A percentile compares a stretch with the other conserved stretches of the same genome.
phyloP scores from a whole-genome alignment of 2,329 filamentous ascomycete genomes.

The Massarina eburnea region DNA sequence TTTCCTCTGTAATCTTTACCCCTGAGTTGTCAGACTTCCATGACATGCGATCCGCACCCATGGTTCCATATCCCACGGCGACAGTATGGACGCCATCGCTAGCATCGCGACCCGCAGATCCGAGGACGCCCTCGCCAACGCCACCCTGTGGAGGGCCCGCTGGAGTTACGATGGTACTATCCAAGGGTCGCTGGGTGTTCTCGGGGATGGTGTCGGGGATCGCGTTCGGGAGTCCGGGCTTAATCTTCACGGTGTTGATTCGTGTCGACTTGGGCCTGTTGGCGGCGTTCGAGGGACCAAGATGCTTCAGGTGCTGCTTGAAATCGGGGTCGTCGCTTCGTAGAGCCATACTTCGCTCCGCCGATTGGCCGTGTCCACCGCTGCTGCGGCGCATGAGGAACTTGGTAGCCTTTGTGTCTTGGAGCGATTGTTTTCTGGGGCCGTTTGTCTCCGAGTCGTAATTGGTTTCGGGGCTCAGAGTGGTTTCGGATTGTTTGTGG shows the following conservation, averaged over 20 bases:
- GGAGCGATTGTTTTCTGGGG: conserved; percentile 33
- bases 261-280: conserved; percentile 62
- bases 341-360: conserved; percentile 42
- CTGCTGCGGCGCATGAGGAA: conserved; percentile 50
- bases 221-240: conserved; percentile 54
- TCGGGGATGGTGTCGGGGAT: conserved; percentile 48
- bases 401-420: conserved; percentile 41
- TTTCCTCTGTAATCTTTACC: conserved; percentile 13
- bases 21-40: conserved; percentile 27
- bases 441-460: conserved; percentile 14
- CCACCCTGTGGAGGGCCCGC: conserved; percentile 52
- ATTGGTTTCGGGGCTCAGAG: conserved; percentile 20
- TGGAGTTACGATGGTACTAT: conserved; percentile 15
- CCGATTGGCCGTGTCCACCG: conserved; percentile 36
- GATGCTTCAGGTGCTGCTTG: conserved; percentile 62
- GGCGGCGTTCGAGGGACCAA: conserved; percentile 65
- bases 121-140: conserved; percentile 57
- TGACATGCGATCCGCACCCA: conserved; percentile 35
- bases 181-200: conserved; percentile 32
- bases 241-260: conserved; percentile 66
- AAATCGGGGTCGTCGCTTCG: conserved; percentile 57
- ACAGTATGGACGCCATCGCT: conserved; percentile 68
- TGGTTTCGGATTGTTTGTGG: conserved; percentile 27
- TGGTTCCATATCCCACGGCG: conserved; percentile 48
- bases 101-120: conserved; percentile 58